phyloP scores from a whole-genome alignment of 257 asterid species.

The Prunella vulgaris region DNA sequence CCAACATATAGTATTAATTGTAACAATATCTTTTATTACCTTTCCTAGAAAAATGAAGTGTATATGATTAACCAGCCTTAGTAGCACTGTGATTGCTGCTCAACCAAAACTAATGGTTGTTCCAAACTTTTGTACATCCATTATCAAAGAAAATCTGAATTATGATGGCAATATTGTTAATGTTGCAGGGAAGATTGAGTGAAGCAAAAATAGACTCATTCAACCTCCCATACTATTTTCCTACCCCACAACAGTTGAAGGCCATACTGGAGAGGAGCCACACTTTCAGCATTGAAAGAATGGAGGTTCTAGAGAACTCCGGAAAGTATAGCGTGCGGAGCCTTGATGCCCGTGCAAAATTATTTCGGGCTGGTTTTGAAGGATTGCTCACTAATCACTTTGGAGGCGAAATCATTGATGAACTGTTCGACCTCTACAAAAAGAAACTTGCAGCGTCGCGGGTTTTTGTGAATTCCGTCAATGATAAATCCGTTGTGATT shows the following conservation, averaged over 20 bases:
- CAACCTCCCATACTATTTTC: conserved; percentile 22
- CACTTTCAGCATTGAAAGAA: conserved; percentile 26
- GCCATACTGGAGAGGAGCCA: conserved; percentile 10
- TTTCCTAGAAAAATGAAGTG: no score
- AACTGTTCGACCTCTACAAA: conserved; percentile 22
- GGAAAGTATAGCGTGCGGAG: neutral
- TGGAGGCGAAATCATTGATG: conserved; percentile 29
- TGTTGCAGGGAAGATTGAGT: conserved; percentile 12
- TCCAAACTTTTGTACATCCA: no score
- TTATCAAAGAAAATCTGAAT: no score
- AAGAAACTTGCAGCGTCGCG: conserved; percentile 24
- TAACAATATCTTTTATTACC: no score
- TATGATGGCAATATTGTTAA: no score
- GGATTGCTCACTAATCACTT: conserved; percentile 19
- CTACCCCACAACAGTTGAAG: conserved; percentile 21
- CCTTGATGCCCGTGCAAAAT: neutral
- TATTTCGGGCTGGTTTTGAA: neutral
- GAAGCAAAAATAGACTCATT: conserved; percentile 27
- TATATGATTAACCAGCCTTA: no score
- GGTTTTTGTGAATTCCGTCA: neutral
- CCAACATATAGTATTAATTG: no score
- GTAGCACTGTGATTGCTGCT: no score
- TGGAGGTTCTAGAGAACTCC: conserved; percentile 22
- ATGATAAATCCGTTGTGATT: conserved; percentile 9
- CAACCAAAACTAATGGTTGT: no score